A percentile compares a stretch with the other conserved stretches of the same genome.
Conservation (phyloP, 805 yeast genomes). For the Priceomyces melissophilus region DNA sequence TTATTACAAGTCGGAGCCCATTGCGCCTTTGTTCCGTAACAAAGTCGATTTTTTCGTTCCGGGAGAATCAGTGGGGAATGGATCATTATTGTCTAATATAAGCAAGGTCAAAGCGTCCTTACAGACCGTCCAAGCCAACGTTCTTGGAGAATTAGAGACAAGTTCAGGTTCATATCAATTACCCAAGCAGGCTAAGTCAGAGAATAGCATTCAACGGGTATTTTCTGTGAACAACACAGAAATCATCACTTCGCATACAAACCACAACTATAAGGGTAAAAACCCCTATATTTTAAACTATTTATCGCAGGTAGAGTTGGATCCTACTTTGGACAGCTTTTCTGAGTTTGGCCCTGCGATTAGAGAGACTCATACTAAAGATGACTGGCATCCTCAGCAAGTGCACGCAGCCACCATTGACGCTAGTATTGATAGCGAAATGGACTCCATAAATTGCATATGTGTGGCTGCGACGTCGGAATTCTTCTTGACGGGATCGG, state of each 20-base stretch:
- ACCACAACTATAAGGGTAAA: slow-evolving; percentile 64
- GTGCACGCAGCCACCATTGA: slow-evolving; percentile 58
- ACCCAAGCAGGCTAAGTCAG: slow-evolving; percentile 11
- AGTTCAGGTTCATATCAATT: slow-evolving; percentile 17
- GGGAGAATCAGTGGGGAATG: slow-evolving; percentile 16
- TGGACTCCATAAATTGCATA: slow-evolving; percentile 49
- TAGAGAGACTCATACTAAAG: slow-evolving; percentile 3
- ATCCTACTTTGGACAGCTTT: slow-evolving; percentile 57
- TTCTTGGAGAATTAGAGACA: slow-evolving; percentile 43
- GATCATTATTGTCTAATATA: slow-evolving; percentile 28
- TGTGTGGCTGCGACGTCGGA: slow-evolving; percentile 58
- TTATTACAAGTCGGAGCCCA: slow-evolving; percentile 35
- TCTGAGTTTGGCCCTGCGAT: slow-evolving; percentile 58
- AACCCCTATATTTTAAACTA: slow-evolving; percentile 61
- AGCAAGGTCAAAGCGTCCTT: slow-evolving; percentile 33
- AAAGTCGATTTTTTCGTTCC: slow-evolving; percentile 20
- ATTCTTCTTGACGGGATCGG: slow-evolving; percentile 75
- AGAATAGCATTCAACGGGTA: slow-evolving; percentile 32
- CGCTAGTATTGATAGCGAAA: slow-evolving; percentile 51
- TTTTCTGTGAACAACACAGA: slow-evolving; percentile 29
- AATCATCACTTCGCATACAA: slow-evolving; percentile 32
- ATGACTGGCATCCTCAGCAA: slow-evolving; percentile 39
- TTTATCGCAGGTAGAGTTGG: slow-evolving; percentile 50
- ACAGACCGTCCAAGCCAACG: slow-evolving; percentile 40
- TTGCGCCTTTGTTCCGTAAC: slow-evolving; percentile 10